phyloP scores from a whole-genome alignment of 148 eudicot species.

The Tetragonia tetragonoides region DNA sequence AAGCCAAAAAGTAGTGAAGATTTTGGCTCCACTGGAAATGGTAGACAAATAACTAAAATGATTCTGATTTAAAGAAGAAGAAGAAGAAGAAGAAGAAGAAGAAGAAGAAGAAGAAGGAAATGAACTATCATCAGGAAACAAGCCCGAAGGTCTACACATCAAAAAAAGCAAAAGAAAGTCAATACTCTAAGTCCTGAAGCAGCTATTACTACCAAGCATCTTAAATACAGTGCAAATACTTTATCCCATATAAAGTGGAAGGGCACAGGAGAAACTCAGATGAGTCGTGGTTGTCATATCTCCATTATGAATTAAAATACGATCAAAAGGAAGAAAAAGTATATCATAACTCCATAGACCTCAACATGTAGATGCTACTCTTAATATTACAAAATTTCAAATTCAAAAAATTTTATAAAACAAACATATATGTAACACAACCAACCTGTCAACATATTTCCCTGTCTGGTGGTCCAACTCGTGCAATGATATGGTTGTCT shows the following conservation, averaged over 20 bases:
- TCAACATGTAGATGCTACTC: neutral
- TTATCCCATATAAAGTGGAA: too few relatives aligned
- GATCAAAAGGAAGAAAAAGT: neutral
- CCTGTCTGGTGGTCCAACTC: slow-evolving; percentile 37
- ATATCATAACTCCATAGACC: too few relatives aligned
- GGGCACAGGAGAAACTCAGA: neutral
- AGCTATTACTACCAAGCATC: neutral
- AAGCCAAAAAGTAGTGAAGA: too few relatives aligned
- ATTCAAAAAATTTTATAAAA: neutral
- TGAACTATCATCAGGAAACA: neutral
- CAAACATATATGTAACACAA: neutral
- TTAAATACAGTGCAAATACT: neutral
- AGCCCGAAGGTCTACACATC: neutral
- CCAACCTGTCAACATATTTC: slow-evolving; percentile 38
- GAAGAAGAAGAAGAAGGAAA: too few relatives aligned
- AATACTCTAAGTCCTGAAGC: neutral
- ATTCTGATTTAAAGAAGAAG: too few relatives aligned
- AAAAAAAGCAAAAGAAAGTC: neutral
- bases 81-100: too few relatives aligned
- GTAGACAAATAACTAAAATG: too few relatives aligned
- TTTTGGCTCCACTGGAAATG: too few relatives aligned
- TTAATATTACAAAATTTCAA: neutral
- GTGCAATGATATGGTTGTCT: slow-evolving; percentile 38
- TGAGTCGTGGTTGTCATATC: neutral
- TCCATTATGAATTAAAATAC: too few relatives aligned